phyloP scores from a whole-genome alignment of 208 protist genomes.

The Acanthamoeba lenticulata region DNA sequence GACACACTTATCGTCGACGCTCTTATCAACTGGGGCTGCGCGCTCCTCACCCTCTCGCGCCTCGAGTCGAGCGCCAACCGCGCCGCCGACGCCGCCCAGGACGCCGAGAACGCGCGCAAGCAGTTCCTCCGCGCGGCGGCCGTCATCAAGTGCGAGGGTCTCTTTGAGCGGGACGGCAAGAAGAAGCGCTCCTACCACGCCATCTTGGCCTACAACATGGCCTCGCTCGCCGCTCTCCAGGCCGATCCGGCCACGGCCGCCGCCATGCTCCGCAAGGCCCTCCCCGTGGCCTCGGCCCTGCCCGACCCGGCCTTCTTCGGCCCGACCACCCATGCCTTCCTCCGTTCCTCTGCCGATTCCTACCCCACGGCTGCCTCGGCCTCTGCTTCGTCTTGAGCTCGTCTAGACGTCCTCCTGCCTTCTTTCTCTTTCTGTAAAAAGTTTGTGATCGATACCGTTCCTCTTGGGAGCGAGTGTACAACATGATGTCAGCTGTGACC shows the following conservation, averaged over 20 bases:
- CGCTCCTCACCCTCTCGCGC: constrained; percentile 2
- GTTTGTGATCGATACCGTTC: too few relatives aligned
- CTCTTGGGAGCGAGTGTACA: too few relatives aligned
- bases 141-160: constrained; percentile 53
- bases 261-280: constrained; percentile 20
- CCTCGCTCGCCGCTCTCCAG: constrained; percentile 49
- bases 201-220: constrained; percentile 64
- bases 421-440: too few relatives aligned
- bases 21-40: constrained; percentile 68
- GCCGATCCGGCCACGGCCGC: constrained; percentile 15
- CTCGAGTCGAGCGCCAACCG: not conserved
- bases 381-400: too few relatives aligned
- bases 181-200: not conserved
- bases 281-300: not conserved
- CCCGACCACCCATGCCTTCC: not conserved
- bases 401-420: too few relatives aligned
- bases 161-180: constrained; percentile 17
- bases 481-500: too few relatives aligned
- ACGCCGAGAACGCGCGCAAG: not conserved
- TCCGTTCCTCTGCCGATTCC: not conserved
- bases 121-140: constrained; percentile 57
- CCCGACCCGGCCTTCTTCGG: constrained; percentile 25
- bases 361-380: too few relatives aligned
- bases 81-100: not conserved
- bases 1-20: constrained; percentile 61